Conservation (phyloP, 2,329 filamentous ascomycete species). For the Metarhizium humberi region DNA sequence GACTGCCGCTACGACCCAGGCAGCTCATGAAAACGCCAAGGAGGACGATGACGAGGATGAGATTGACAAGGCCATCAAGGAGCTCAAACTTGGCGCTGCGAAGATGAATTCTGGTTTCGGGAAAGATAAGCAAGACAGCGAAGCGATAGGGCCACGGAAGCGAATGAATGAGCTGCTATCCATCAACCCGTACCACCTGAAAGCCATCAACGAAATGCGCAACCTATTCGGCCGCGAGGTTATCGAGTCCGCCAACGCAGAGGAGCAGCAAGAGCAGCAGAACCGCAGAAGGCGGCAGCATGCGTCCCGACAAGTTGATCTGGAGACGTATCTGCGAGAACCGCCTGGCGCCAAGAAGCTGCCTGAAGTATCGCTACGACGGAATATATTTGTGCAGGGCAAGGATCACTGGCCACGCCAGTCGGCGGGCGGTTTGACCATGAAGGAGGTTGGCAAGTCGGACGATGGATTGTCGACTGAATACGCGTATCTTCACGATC, state of each 20-base stretch:
- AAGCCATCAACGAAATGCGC: conserved; percentile 85
- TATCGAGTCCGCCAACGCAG: conserved; percentile 43
- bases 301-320: conserved; percentile 42
- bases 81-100: conserved; percentile 23
- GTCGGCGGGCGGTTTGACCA: conserved; percentile 71
- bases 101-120: background rate
- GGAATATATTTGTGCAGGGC: conserved; percentile 78
- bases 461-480: conserved; percentile 48
- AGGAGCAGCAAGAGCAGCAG: conserved; percentile 35
- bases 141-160: background rate
- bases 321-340: conserved; percentile 44
- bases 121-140: conserved; percentile 9
- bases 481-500: conserved; percentile 71
- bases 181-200: conserved; percentile 61
- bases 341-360: conserved; percentile 51
- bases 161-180: conserved; percentile 33
- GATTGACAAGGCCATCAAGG: conserved; percentile 44
- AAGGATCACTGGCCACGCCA: conserved; percentile 80
- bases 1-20: conserved; percentile 10
- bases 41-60: conserved; percentile 34
- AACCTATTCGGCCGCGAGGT: conserved; percentile 46
- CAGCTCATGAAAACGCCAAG: conserved; percentile 1
- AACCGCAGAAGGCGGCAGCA: conserved; percentile 23
- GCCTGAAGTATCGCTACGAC: conserved; percentile 60
- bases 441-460: conserved; percentile 49